Evolutionary conservation across 257 asterid species (phyloP).

Genomic region (Paraleonurus japonicus): DNA sequence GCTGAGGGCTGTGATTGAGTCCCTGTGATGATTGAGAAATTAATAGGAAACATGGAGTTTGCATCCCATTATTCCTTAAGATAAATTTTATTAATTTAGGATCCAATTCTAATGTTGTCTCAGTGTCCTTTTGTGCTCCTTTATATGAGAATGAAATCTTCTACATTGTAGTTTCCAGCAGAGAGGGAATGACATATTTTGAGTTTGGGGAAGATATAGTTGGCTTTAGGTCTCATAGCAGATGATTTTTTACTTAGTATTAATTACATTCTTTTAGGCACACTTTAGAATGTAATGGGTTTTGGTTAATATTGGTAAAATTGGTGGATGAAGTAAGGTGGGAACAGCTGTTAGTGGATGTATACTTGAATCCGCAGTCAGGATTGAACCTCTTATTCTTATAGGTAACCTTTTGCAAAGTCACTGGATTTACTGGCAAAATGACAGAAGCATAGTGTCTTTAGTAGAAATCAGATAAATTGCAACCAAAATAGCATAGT

Average conservation of each 20-base stretch:
- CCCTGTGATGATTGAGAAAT: slow-evolving; percentile 16
- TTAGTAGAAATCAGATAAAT: neutral
- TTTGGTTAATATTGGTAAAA: neutral
- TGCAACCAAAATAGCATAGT: neutral
- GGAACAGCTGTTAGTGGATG: neutral
- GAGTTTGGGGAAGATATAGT: neutral
- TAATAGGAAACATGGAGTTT: neutral
- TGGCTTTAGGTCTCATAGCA: neutral
- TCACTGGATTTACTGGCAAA: neutral
- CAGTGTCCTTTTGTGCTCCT: neutral
- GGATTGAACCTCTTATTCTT: neutral
- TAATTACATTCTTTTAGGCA: neutral
- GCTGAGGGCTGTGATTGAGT: slow-evolving; percentile 1
- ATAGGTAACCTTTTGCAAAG: neutral
- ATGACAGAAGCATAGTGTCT: neutral
- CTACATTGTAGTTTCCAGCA: neutral
- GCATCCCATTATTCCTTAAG: neutral
- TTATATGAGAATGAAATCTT: neutral
- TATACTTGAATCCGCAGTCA: neutral
- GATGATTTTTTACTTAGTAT: neutral
- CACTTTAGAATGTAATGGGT: slow-evolving; percentile 3
- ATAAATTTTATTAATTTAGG: neutral
- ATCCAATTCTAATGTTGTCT: slow-evolving; percentile 5
- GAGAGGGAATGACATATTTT: neutral
- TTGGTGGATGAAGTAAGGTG: neutral